Conservation (phyloP, 2,329 filamentous ascomycete genomes). For the Aspergillus novoparasiticus region DNA sequence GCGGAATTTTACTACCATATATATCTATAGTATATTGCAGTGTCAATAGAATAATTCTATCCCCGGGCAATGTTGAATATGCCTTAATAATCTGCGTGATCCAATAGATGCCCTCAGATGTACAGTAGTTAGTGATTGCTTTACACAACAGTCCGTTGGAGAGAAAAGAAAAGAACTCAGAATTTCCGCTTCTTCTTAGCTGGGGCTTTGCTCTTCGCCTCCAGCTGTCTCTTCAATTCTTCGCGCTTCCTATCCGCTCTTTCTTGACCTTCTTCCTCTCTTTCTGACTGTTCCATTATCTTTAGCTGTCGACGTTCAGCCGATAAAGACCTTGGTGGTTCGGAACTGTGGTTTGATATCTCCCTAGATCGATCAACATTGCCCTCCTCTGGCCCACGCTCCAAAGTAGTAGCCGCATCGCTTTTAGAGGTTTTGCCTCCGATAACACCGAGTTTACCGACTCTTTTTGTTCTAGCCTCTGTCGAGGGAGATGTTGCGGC, state of each 20-base stretch:
- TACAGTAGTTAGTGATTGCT: not conserved
- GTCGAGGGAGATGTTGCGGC: not conserved
- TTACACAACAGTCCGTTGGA: not conserved
- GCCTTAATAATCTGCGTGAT: not conserved
- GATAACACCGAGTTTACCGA: conserved; percentile 39
- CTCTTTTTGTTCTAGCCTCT: conserved; percentile 3
- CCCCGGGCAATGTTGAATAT: not conserved
- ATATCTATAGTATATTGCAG: not conserved
- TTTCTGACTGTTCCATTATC: conserved; percentile 9
- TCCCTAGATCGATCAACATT: not conserved
- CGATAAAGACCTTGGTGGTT: conserved; percentile 1
- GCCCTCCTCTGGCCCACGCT: not conserved
- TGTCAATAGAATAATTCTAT: not conserved
- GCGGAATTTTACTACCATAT: not conserved
- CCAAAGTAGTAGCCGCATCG: conserved; percentile 6
- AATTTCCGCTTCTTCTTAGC: conserved; percentile 62
- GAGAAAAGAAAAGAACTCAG: conserved; percentile 3
- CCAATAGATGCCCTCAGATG: not conserved
- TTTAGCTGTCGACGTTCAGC: conserved; percentile 9
- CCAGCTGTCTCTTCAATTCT: conserved; percentile 58
- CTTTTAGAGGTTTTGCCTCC: conserved; percentile 29
- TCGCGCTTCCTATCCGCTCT: conserved; percentile 58
- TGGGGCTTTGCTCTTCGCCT: conserved; percentile 53
- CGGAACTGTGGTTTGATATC: not conserved
- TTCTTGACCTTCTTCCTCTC: conserved; percentile 50